Evolutionary conservation across 1,284 basidiomycete species (phyloP).

Genomic region (Peniophora sp.): DNA sequence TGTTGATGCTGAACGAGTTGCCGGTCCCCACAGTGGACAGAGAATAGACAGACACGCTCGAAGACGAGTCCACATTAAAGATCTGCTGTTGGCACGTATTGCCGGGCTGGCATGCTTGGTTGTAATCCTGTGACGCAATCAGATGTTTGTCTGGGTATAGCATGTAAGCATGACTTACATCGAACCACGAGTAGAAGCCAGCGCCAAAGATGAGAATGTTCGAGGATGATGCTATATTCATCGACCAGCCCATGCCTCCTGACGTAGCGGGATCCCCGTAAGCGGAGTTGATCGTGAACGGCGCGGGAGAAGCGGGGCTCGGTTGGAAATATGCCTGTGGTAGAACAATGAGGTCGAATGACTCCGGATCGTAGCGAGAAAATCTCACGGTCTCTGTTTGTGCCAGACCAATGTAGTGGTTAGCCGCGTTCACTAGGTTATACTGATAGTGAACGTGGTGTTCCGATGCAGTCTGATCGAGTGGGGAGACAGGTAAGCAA

Average conservation of each 20-base stretch:
- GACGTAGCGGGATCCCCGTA: slow-evolving; percentile 50
- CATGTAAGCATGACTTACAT: too few relatives aligned
- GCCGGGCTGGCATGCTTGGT: slow-evolving; percentile 36
- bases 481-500: too few relatives aligned
- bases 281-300: slow-evolving; percentile 38
- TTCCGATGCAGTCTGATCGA: slow-evolving; percentile 36
- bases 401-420: slow-evolving; percentile 50
- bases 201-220: slow-evolving; percentile 64
- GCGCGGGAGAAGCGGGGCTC: slow-evolving; percentile 44
- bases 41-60: slow-evolving; percentile 48
- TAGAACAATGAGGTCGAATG: neutral
- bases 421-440: slow-evolving; percentile 48
- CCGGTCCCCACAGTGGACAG: slow-evolving; percentile 46
- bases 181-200: slow-evolving; percentile 49
- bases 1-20: neutral
- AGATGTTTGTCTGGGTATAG: too few relatives aligned
- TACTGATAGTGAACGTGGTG: slow-evolving; percentile 68
- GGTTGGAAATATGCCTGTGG: slow-evolving; percentile 51
- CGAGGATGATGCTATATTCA: slow-evolving; percentile 45
- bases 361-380: neutral
- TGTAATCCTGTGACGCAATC: slow-evolving; percentile 35
- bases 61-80: slow-evolving; percentile 46
- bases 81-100: slow-evolving; percentile 55
- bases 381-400: slow-evolving; percentile 58
- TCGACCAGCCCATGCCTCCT: slow-evolving; percentile 47